These are phyloP conservation scores for Emericellopsis cladophorae DNA, from an alignment of 2,329 filamentous ascomycete species.

Conservation along the genomic window DNA sequence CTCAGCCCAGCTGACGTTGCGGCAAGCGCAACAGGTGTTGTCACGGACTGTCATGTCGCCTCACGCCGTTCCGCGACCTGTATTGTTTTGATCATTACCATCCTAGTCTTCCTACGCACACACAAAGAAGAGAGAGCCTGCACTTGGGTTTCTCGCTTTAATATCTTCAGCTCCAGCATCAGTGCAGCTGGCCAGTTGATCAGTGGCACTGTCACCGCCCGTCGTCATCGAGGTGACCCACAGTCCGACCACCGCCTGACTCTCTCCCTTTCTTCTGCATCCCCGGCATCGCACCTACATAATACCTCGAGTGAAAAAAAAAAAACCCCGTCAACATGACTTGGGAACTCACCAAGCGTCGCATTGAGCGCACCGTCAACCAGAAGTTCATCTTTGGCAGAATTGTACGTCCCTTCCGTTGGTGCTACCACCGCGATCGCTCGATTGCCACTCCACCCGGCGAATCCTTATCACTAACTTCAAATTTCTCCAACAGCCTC, in stretches of 20 bases:
- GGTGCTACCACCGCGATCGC: not conserved
- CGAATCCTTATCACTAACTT: not conserved
- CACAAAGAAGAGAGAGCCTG: no score
- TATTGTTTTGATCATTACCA: no score
- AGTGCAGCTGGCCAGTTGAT: no score
- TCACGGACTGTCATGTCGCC: no score
- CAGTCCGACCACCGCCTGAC: not conserved
- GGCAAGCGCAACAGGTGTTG: no score
- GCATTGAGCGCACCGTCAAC: conserved; percentile 50
- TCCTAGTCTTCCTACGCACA: no score
- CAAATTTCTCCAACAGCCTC: conserved; percentile 45
- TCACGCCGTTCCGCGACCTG: no score
- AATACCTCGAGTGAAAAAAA: not conserved
- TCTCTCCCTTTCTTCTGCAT: not conserved
- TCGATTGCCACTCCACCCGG: not conserved
- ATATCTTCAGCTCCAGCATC: no score
- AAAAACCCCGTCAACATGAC: conserved; percentile 33
- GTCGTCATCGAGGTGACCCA: conserved; percentile 1
- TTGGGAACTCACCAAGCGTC: conserved; percentile 46
- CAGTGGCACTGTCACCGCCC: not conserved
- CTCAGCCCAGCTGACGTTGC: no score
- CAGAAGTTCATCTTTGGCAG: conserved; percentile 59
- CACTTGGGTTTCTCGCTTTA: no score
- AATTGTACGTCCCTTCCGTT: conserved; percentile 43
- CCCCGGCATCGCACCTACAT: not conserved